Conservation (phyloP, 768 basidiomycete genomes). For the Russula sp. region DNA sequence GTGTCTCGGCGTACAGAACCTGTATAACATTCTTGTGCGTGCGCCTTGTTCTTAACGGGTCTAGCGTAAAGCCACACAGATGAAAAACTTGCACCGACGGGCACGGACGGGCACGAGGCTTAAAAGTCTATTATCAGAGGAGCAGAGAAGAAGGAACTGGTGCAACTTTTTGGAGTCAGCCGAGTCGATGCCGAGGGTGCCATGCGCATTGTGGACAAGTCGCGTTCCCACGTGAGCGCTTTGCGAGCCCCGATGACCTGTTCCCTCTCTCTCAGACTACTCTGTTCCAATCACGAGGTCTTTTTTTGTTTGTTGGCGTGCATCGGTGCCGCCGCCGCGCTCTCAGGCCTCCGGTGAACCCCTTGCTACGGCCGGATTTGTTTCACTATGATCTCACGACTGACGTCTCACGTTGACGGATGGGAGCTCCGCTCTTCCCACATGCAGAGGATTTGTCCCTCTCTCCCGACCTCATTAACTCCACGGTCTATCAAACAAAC, state of each 20-base stretch:
- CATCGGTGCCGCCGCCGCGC: not conserved
- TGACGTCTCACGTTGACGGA: not conserved
- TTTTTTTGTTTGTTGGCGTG: not conserved
- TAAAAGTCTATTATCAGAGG: not conserved
- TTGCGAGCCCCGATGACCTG: not conserved
- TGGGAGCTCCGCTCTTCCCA: not conserved
- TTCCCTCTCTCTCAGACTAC: not conserved
- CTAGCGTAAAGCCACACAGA: not conserved
- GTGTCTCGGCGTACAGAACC: no score
- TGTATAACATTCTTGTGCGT: not conserved
- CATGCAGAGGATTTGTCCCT: not conserved
- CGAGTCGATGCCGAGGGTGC: not conserved
- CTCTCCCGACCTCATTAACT: not conserved
- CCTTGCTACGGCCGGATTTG: not conserved
- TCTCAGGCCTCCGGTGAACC: not conserved
- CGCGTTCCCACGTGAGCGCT: slow-evolving; percentile 3
- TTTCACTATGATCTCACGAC: not conserved
- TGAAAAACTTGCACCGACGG: not conserved
- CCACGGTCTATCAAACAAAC: slow-evolving; percentile 10
- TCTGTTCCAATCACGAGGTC: not conserved
- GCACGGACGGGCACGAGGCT: slow-evolving; percentile 2
- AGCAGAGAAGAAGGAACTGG: not conserved
- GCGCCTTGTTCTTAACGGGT: not conserved
- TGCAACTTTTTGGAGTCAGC: not conserved
- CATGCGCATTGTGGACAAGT: no score